Conservation (phyloP, 805 yeast genomes). For the Metschnikowia borealis region DNA sequence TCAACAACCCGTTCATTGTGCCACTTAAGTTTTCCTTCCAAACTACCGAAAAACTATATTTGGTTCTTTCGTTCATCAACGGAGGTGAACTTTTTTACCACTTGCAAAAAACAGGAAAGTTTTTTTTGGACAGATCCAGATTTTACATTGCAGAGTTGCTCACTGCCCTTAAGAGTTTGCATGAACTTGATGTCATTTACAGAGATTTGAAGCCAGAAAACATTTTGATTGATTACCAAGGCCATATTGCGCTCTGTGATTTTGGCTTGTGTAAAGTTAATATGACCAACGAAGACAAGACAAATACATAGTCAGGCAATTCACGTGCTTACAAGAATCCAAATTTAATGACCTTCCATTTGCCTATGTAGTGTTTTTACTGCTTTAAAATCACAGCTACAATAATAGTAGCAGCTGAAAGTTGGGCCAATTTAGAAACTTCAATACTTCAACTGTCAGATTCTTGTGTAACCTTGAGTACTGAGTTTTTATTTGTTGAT, state of each 20-base stretch:
- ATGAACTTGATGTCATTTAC: conserved; percentile 87
- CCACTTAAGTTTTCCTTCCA: conserved; percentile 96
- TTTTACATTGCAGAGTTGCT: conserved; percentile 92
- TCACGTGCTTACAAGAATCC: no score
- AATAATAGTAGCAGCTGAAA: no score
- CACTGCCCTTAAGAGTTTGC: conserved; percentile 89
- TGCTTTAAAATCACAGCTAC: no score
- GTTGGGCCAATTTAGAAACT: no score
- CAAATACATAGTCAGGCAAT: no score
- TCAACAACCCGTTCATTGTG: conserved; percentile 91
- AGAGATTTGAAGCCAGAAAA: conserved; percentile 96
- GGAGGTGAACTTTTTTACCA: conserved; percentile 97
- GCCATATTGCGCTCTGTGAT: conserved; percentile 96
- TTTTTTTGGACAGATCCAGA: conserved; percentile 82
- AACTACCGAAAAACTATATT: conserved; percentile 89
- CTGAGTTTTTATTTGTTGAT: no score
- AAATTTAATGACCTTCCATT: no score
- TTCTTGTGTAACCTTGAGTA: no score
- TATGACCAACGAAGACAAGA: no score
- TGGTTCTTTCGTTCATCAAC: conserved; percentile 88
- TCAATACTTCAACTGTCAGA: no score
- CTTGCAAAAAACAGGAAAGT: conserved; percentile 84
- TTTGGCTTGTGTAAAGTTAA: conserved; percentile 94
- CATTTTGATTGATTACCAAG: conserved; percentile 89
- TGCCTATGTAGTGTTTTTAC: no score